A percentile compares a stretch with the other conserved stretches of the same genome.
Conservation (phyloP, 345 rosid species). For the Anacardium occidentale region DNA sequence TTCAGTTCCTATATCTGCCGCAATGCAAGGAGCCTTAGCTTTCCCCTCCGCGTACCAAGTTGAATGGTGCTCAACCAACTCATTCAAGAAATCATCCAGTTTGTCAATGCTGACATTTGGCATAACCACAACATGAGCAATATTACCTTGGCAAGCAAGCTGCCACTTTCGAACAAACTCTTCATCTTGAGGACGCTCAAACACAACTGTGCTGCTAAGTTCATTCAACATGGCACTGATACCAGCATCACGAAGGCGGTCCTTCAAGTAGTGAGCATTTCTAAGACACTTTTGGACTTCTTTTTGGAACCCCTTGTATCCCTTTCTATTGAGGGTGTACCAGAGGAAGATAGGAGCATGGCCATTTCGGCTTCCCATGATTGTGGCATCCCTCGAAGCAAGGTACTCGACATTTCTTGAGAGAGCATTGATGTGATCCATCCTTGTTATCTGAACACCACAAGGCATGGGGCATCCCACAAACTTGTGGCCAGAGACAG, state of each 20-base stretch:
- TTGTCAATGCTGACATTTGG: slow-evolving; percentile 80
- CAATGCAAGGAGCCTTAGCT: slow-evolving; percentile 59
- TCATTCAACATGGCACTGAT: slow-evolving; percentile 92
- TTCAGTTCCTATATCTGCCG: slow-evolving; percentile 54
- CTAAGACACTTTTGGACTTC: slow-evolving; percentile 94
- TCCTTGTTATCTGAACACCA: slow-evolving; percentile 88
- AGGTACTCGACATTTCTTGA: slow-evolving; percentile 89
- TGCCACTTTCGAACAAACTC: slow-evolving; percentile 93
- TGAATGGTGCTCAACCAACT: slow-evolving; percentile 50
- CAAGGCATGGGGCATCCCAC: slow-evolving; percentile 99
- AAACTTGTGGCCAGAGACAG: slow-evolving; percentile 94
- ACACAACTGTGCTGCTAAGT: slow-evolving; percentile 93
- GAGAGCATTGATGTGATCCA: slow-evolving; percentile 77
- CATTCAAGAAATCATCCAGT: slow-evolving; percentile 69
- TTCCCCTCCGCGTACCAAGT: slow-evolving; percentile 58
- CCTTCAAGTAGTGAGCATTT: slow-evolving; percentile 89
- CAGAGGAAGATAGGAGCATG: slow-evolving; percentile 97
- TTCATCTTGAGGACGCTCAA: slow-evolving; percentile 87
- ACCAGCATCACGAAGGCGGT: slow-evolving; percentile 55
- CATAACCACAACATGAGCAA: slow-evolving; percentile 94
- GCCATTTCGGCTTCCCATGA: slow-evolving; percentile 98
- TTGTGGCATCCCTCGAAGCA: slow-evolving; percentile 97
- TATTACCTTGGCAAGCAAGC: slow-evolving; percentile 85
- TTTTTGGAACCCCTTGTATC: slow-evolving; percentile 91
- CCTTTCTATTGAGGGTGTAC: slow-evolving; percentile 88